phyloP scores from a whole-genome alignment of 2,329 filamentous ascomycete genomes.

The Pyrenophora graminea region DNA sequence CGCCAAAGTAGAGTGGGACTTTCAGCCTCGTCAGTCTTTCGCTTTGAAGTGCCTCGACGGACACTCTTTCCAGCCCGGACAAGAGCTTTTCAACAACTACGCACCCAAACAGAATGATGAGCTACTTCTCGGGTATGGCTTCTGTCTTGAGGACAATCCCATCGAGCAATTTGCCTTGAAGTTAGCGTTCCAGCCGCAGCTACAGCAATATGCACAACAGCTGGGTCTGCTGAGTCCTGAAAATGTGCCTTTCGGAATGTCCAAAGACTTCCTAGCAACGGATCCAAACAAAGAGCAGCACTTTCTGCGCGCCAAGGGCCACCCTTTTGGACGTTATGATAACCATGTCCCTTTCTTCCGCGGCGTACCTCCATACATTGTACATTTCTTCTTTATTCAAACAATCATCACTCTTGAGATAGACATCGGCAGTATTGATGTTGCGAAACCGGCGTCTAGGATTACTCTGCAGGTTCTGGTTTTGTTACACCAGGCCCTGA shows the following conservation, averaged over 20 bases:
- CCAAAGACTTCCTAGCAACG: constrained; percentile 20
- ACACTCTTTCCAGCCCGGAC: constrained; percentile 40
- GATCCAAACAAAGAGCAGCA: constrained; percentile 37
- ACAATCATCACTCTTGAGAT: constrained; percentile 28
- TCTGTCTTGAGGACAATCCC: constrained; percentile 54
- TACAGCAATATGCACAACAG: constrained; percentile 25
- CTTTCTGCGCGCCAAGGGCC: constrained; percentile 38
- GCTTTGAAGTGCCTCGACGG: constrained; percentile 46
- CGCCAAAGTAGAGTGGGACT: constrained; percentile 55
- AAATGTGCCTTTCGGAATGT: constrained; percentile 36
- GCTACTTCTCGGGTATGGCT: constrained; percentile 58
- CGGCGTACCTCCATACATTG: constrained; percentile 41
- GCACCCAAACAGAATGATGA: constrained; percentile 59
- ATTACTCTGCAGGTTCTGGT: constrained; percentile 31
- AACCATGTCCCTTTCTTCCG: constrained; percentile 36
- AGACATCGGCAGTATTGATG: constrained; percentile 15
- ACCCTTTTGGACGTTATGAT: constrained; percentile 42
- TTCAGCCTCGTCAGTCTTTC: constrained; percentile 40
- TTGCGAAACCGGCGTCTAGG: constrained; percentile 19
- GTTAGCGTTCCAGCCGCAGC: constrained; percentile 47
- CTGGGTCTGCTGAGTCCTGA: constrained; percentile 19
- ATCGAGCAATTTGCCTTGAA: constrained; percentile 53
- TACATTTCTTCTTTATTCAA: constrained; percentile 39
- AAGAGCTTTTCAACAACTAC: constrained; percentile 59
- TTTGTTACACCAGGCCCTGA: constrained; percentile 30